Conservation (phyloP, 345 rosid species). For the Draba incana region DNA sequence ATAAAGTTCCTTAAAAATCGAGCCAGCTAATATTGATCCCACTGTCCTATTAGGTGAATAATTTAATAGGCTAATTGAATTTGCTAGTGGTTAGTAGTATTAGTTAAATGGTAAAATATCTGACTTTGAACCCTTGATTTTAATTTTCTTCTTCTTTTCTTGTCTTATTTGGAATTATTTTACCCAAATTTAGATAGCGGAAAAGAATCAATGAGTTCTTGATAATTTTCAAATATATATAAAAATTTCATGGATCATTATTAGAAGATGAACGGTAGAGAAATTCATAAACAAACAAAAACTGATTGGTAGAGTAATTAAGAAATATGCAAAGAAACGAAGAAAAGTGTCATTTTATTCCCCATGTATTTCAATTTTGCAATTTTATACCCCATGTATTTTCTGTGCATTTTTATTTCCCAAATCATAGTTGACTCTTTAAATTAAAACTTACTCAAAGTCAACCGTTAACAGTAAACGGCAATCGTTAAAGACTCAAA, state of each 20-base stretch:
- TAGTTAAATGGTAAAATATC: not conserved
- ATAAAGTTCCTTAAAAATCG: conserved; percentile 17
- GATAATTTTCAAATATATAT: not conserved
- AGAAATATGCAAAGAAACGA: conserved; percentile 20
- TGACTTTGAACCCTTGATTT: conserved; percentile 14
- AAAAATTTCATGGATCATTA: not conserved
- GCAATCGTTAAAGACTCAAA: too few species aligned
- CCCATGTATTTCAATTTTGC: too few species aligned
- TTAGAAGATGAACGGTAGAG: too few species aligned
- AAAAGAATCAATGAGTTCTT: not conserved
- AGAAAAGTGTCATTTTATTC: too few species aligned
- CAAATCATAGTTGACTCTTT: too few species aligned
- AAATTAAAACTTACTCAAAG: too few species aligned
- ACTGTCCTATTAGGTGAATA: conserved; percentile 26
- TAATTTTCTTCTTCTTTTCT: too few species aligned
- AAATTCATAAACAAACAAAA: not conserved
- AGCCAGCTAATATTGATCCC: conserved; percentile 28
- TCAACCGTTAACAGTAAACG: too few species aligned
- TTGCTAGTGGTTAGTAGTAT: conserved; percentile 6
- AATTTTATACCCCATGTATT: too few species aligned
- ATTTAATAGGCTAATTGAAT: conserved; percentile 22
- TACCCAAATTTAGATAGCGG: not conserved
- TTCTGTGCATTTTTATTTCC: too few species aligned
- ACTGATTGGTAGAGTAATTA: not conserved
- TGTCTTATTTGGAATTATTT: not conserved